phyloP scores from a whole-genome alignment of 306 rosid species.

The Vigna hirtella region DNA sequence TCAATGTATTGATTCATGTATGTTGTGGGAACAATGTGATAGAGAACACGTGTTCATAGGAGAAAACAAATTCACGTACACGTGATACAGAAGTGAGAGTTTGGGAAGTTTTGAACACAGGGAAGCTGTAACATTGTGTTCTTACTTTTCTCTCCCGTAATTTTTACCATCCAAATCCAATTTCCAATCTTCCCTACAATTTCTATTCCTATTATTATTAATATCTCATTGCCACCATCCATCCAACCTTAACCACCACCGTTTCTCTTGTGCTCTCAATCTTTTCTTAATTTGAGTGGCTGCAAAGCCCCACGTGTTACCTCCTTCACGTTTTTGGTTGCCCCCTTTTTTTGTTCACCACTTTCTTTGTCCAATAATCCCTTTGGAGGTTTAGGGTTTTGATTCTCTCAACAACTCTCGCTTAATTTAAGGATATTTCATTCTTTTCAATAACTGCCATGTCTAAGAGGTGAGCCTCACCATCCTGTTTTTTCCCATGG shows the following conservation, averaged over 20 bases:
- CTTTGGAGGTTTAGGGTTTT: constrained; percentile 61
- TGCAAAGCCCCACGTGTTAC: constrained; percentile 42
- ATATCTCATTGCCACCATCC: constrained; percentile 10
- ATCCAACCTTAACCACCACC: constrained; percentile 24
- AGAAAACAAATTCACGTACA: background rate
- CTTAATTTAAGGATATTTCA: constrained; percentile 16
- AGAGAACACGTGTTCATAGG: background rate
- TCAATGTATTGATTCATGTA: no score
- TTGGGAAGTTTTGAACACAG: background rate
- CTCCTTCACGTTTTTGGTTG: constrained; percentile 32
- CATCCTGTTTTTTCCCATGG: background rate
- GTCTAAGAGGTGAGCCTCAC: constrained; percentile 54
- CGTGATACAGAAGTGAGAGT: background rate
- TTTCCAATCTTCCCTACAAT: constrained; percentile 3
- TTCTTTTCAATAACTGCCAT: constrained; percentile 37
- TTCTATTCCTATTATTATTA: constrained; percentile 1
- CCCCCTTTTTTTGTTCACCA: background rate
- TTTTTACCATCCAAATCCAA: constrained; percentile 35
- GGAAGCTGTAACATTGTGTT: no score
- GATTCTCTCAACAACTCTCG: constrained; percentile 26
- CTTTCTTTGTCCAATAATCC: constrained; percentile 22
- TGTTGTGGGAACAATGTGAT: no score
- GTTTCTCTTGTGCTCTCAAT: background rate
- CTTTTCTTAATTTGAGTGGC: constrained; percentile 33
- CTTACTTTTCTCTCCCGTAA: background rate